Evolutionary conservation across 2,329 filamentous ascomycete species (phyloP).

Genomic region (Hawksworthiomyces lignivorus): DNA sequence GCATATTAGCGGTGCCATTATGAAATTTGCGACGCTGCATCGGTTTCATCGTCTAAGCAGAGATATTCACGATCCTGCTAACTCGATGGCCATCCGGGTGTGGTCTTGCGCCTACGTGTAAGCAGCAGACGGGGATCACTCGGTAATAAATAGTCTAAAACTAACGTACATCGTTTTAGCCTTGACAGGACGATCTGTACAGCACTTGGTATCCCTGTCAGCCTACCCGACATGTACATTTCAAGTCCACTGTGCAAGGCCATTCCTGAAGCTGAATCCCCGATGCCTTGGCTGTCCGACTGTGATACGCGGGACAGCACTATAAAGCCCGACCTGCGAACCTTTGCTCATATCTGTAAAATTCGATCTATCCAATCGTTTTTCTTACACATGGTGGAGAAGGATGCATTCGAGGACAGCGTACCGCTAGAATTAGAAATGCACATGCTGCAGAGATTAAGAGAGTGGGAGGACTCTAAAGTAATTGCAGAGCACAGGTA

Average conservation of each 20-base stretch:
- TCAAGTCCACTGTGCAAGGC: constrained; percentile 5
- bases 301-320: background rate
- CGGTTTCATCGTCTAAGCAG: constrained; percentile 5
- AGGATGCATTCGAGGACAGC: background rate
- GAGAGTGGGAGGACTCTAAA: constrained; percentile 6
- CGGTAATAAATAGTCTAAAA: background rate
- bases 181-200: constrained; percentile 6
- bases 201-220: constrained; percentile 7
- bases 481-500: constrained; percentile 6
- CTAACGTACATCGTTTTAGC: background rate
- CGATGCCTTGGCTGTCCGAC: constrained; percentile 5
- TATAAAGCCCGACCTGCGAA: constrained; percentile 4
- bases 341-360: constrained; percentile 9
- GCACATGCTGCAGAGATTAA: constrained; percentile 1
- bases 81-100: constrained; percentile 4
- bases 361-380: constrained; percentile 4
- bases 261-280: background rate
- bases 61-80: background rate
- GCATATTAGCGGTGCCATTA: constrained; percentile 10
- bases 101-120: constrained; percentile 11
- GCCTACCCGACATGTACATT: constrained; percentile 10
- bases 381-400: constrained; percentile 2
- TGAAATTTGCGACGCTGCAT: constrained; percentile 9
- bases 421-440: constrained; percentile 1
- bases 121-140: no score